Percentiles rank a stretch among this genome's conserved stretches.
Evolutionary conservation across 306 rosid species (phyloP).

Genomic region (Sindora glabra): DNA sequence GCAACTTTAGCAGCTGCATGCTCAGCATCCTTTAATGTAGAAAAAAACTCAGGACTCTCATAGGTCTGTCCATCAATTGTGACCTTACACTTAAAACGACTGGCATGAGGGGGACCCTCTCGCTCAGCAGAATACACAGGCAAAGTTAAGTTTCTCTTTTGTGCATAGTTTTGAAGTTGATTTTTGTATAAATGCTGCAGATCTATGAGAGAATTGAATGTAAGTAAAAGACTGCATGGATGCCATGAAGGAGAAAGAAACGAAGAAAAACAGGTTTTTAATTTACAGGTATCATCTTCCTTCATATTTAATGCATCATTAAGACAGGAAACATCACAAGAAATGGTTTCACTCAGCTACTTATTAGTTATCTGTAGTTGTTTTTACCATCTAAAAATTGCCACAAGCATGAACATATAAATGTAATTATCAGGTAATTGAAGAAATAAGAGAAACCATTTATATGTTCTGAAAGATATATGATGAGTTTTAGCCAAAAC

Average conservation of each 20-base stretch:
- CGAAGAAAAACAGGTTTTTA: neutral
- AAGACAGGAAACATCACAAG: neutral
- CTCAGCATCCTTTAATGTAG: constrained; percentile 77
- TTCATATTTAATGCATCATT: neutral
- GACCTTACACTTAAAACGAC: constrained; percentile 61
- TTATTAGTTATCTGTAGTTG: neutral
- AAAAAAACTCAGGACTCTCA: constrained; percentile 41
- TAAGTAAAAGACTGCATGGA: neutral
- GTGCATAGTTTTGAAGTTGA: constrained; percentile 58
- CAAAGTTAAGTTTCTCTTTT: constrained; percentile 41
- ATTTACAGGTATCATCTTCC: neutral
- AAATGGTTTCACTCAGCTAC: neutral
- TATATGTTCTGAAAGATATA: neutral
- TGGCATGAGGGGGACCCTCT: constrained; percentile 81
- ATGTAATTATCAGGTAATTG: neutral
- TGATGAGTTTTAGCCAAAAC: neutral
- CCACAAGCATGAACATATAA: neutral
- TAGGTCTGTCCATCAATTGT: constrained; percentile 52
- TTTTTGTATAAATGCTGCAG: constrained; percentile 54
- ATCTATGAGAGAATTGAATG: constrained; percentile 25
- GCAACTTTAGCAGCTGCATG: constrained; percentile 83
- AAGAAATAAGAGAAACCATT: neutral
- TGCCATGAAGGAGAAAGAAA: neutral
- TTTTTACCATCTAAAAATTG: neutral
- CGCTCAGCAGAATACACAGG: constrained; percentile 62